Evolutionary conservation across 2,329 filamentous ascomycete species (phyloP).

Genomic region (Boeremia lycopersici): DNA sequence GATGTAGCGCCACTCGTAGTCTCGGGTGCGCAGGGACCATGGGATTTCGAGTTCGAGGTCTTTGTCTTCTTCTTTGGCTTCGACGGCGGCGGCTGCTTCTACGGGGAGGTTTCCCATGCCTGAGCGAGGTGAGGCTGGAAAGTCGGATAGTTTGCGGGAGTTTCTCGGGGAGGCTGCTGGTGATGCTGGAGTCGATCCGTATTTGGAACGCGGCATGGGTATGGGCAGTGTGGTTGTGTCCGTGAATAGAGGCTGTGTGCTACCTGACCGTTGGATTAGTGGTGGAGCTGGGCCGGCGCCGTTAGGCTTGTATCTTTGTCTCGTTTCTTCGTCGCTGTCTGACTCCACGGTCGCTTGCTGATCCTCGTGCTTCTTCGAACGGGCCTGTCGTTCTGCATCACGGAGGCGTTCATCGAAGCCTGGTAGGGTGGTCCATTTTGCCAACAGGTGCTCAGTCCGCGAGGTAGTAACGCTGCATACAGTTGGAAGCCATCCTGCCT

Average conservation of each 20-base stretch:
- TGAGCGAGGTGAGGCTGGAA: slow-evolving; percentile 30
- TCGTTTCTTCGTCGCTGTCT: slow-evolving; percentile 40
- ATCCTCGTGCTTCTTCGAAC: slow-evolving; percentile 31
- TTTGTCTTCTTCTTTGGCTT: slow-evolving; percentile 40
- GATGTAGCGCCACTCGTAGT: slow-evolving; percentile 44
- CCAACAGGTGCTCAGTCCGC: slow-evolving; percentile 36
- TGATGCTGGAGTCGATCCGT: slow-evolving; percentile 33
- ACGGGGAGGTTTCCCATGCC: slow-evolving; percentile 37
- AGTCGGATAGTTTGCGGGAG: slow-evolving; percentile 22
- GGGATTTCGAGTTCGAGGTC: slow-evolving; percentile 44
- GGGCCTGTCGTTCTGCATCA: slow-evolving; percentile 30
- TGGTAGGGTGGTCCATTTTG: slow-evolving; percentile 42
- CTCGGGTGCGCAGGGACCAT: slow-evolving; percentile 42
- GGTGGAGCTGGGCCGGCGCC: slow-evolving; percentile 17
- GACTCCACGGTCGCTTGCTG: slow-evolving; percentile 45
- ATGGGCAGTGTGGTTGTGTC: slow-evolving; percentile 32
- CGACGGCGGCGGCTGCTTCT: slow-evolving; percentile 39
- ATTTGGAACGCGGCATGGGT: slow-evolving; percentile 24
- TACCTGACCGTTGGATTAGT: slow-evolving; percentile 25
- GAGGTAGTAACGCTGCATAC: slow-evolving; percentile 32
- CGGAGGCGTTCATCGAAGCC: slow-evolving; percentile 38
- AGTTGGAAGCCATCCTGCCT: slow-evolving; percentile 30
- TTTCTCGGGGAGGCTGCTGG: slow-evolving; percentile 32
- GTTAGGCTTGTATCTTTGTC: slow-evolving; percentile 18
- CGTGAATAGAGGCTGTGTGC: slow-evolving; percentile 37